Evolutionary conservation across 495 filamentous ascomycete genomes (phyloP), one percentile per base, ranked within the genome.

Genomic region (Bathelium albidoporum): DNA sequence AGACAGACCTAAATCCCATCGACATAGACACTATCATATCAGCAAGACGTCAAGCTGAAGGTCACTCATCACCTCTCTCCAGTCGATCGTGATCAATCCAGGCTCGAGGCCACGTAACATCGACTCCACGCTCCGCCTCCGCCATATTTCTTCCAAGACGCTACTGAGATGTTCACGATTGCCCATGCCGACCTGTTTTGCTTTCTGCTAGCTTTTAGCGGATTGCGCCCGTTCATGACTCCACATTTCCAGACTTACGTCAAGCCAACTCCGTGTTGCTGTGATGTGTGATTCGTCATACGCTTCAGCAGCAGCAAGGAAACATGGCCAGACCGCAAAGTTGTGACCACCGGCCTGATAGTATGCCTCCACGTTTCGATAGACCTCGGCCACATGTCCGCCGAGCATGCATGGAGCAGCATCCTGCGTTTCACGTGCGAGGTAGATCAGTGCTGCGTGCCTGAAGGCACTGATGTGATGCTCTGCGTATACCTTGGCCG

Each of bases 181-280:
- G 26, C 49, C 49, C 49, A 55, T 55, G 49, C 49, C 49, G 49
- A 55, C 49, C 49, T 55, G 49, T 29, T 55, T 55, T 10, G 49
- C 49, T 55, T 55, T 55, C 49, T 55, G 49, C 16, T 55, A 3
- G 26, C 20, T 28, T 10, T 55, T 29, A 55, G 49, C 16, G 22
- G 24, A 9, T 29, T 11, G 2, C 16, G 12, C 24, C 20, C 2
- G 24, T 55, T 9, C 16, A n/a, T 16, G 20, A 28, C 20, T 29
- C 20, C n/a, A 9, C 9, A 55, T 12, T 28, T 26, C 12, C 2
- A 20, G 10, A 49, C 49, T 29, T 24, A 55, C 49, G 7, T 55
- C 49, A 20, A 55, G 49, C 49, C 49, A 55, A 2, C 20, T 55
- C 29, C 49, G 26, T 20, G 49, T 24, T 9, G 49, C 49, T 24